Evolutionary conservation across 345 rosid species (phyloP), one percentile per base, ranked within the genome.

Genomic region (Populus alba): DNA sequence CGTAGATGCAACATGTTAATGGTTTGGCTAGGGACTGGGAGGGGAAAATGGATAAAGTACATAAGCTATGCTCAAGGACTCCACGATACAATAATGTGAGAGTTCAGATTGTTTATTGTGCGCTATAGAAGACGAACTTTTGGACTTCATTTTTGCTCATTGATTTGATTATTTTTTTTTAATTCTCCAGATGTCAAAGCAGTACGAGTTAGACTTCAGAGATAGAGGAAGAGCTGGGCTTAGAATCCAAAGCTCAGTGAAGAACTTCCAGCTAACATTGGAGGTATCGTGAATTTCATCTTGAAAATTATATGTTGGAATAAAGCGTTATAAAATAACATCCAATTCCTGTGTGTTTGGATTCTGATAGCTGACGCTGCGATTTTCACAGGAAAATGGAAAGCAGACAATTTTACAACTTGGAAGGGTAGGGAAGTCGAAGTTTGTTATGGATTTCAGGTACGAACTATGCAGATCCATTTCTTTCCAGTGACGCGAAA

Each of bases 391-490:
- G 92, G 92, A 89, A 82, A 88, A 87, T 25, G 87, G 93, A 16
- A 91, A 84, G 78, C 99, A 91, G 55, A 90, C 92, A 15, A 88
- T 93, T 76, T 84, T 95, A 83, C 99, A 95, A 87, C 94, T 93
- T 73, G 99, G 98, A 72, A 88, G 96, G 75, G 90, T 95, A 62
- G 95, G 82, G 27, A 90, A 85, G 81, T 72, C 88, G 16, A 93
- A 90, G 80, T 95, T 86, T 83, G 92, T 89, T 53, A 89, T 86
- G 85, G 98, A 95, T 74, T 95, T 91, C 92, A 93, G 98, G 98
- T 94, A 83, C 45, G 49, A 15, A 25, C 51, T 47, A 13, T 47
- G 70, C 63, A 70, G 37, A 23, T 20, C 8, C 0, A 66, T 25
- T 37, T 18, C 16, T 23, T 67, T 78, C 65, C 11, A 16, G 16